Evolutionary conservation across 257 asterid genomes (phyloP), one percentile per base, ranked within the genome.

Genomic region (Fraxinus pennsylvanica): DNA sequence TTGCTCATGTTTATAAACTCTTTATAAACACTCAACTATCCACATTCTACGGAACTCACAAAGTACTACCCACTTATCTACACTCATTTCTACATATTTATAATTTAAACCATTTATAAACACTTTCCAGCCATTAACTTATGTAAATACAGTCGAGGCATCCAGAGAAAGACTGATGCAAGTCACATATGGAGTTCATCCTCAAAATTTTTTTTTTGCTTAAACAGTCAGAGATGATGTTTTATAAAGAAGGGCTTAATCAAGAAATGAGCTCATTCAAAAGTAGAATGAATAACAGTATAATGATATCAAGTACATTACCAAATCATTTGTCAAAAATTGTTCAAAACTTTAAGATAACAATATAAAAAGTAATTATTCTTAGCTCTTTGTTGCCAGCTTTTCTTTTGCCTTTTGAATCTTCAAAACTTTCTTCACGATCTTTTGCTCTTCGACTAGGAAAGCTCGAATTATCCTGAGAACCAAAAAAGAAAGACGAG

Each of bases 391-490:
- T 0, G 82, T 54, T 57, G 83, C 68, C 27, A 50, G 63, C 27
- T 82, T 78, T 84, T 84, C 85, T 75, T 84, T 84, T 71, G 88
- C 74, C 70, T 84, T 84, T 75, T 81, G 88, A 57, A 81, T 81
- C 85, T 84, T 84, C 88, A 84, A 63, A n/a, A 84, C 88, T 76
- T 84, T 84, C 83, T 84, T 84, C 75, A 80, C 87, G 38, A 84
- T 84, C 74, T 81, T 84, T 70, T 82, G 86, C 80, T 85, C 88
- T 80, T 85, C 88, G n/a, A 85, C 84, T 80, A 85, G 75, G 80
- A 85, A 85, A 72, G 88, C 84, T n/a, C 86, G 86, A 32, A 85
- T 81, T 27, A 85, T 85, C 79, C 86, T 82, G 81, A 35, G 78
- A 33, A 70, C n/a, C 52, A 72, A 52, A 71, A 35, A 52, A 38